Conservation (phyloP, 192 early-diverging fungal species). For the Coemansia sp. region DNA sequence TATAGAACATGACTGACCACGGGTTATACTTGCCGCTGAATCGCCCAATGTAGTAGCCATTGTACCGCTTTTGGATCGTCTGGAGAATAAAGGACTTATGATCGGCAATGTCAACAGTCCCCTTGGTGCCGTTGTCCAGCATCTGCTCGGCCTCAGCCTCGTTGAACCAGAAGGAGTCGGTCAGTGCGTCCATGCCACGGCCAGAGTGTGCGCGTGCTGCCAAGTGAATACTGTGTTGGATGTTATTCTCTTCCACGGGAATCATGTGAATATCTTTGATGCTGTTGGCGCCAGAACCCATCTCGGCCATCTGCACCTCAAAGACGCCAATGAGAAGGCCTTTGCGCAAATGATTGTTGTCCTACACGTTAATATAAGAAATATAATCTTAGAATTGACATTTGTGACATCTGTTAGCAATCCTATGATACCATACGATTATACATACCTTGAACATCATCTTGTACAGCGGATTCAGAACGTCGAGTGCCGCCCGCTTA, state of each 20-base stretch:
- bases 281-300: conserved; percentile 42
- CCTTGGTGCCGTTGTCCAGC: too few relatives aligned
- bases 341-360: conserved; percentile 25
- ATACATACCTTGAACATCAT: conserved; percentile 10
- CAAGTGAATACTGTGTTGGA: conserved; percentile 15
- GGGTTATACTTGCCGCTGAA: background rate
- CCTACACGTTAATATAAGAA: background rate
- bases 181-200: conserved; percentile 17
- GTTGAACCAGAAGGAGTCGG: background rate
- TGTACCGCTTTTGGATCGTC: background rate
- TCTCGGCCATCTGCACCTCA: conserved; percentile 36
- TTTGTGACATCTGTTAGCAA: too few relatives aligned
- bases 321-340: conserved; percentile 36
- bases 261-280: conserved; percentile 39
- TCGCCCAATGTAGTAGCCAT: background rate
- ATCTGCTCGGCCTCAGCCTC: background rate
- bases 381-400: too few relatives aligned
- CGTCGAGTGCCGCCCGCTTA: too few relatives aligned
- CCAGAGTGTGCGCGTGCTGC: conserved; percentile 24
- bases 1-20: background rate
- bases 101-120: background rate
- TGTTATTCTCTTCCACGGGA: conserved; percentile 28
- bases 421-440: too few relatives aligned
- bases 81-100: background rate
- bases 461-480: background rate